A percentile compares a stretch with the other conserved stretches of the same genome.
Conservation (phyloP, 2,329 filamentous ascomycete species). For the Fusarium setosum region DNA sequence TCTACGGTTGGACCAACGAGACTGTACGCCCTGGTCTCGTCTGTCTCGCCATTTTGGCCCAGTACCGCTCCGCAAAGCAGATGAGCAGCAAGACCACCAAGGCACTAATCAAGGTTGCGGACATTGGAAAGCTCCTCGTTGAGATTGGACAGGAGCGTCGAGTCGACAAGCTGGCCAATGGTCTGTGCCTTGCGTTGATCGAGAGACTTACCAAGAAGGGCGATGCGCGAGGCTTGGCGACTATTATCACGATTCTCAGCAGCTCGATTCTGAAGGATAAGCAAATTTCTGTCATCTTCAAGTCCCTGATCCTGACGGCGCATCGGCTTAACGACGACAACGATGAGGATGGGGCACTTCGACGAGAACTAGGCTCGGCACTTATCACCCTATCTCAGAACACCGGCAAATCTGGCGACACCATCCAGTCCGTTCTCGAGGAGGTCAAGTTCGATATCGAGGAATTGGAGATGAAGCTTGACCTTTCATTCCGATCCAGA, state of each 20-base stretch:
- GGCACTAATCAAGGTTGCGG: slow-evolving; percentile 71
- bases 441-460: slow-evolving; percentile 79
- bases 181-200: slow-evolving; percentile 74
- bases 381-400: slow-evolving; percentile 75
- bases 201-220: slow-evolving; percentile 71
- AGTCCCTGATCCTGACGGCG: slow-evolving; percentile 70
- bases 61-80: slow-evolving; percentile 77
- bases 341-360: slow-evolving; percentile 65
- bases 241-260: slow-evolving; percentile 71
- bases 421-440: slow-evolving; percentile 75
- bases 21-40: slow-evolving; percentile 80
- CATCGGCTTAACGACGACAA: slow-evolving; percentile 67
- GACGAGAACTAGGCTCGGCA: slow-evolving; percentile 72
- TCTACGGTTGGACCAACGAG: slow-evolving; percentile 79
- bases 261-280: slow-evolving; percentile 70
- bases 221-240: slow-evolving; percentile 65
- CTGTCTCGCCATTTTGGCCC: slow-evolving; percentile 83
- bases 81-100: slow-evolving; percentile 78
- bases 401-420: slow-evolving; percentile 66
- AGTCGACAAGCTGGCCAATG: slow-evolving; percentile 78
- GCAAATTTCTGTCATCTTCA: slow-evolving; percentile 73
- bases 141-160: slow-evolving; percentile 73
- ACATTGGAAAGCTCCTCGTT: slow-evolving; percentile 68
- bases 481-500: slow-evolving; percentile 72
- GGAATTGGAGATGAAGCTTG: slow-evolving; percentile 78